Evolutionary conservation across 1,139 yeast genomes (phyloP), one percentile per base, ranked within the genome.

Genomic region (Groenewaldozyma auringiensis): DNA sequence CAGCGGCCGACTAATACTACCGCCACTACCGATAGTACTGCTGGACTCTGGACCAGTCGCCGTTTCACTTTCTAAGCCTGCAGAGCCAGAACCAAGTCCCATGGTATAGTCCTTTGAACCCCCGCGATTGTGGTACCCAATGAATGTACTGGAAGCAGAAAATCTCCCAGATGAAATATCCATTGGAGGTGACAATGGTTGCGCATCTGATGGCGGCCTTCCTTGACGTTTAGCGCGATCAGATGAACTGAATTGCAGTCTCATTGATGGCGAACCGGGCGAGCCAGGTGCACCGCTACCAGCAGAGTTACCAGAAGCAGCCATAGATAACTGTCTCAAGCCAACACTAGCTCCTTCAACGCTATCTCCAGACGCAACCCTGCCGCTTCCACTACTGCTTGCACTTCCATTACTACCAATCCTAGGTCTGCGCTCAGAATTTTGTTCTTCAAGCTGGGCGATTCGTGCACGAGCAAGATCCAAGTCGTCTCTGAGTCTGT

Each of bases 181-280:
- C 11, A 25, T 8, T 25, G 29, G 29, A 6, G 29, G 29, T 25
- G 29, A 25, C 11, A 6, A 6, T n/a, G n/a, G n/a, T n/a, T n/a
- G n/a, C 6, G 29, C 29, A 25, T 25, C 29, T 25, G 29, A 25
- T 8, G 29, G 29, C 9, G 6, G 11, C 11, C 29, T 25, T 8
- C 29, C 29, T 8, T 25, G 29, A 25, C 29, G 29, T 16, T 16
- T 32, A 13, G 18, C 18, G 18, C 36, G 36, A 16, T 35, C 38
- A 18, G 21, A 14, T 35, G 38, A 35, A 9, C 38, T 20, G 22
- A 35, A 35, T 35, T 35, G 4, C 38, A 35, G n/a, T 9, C n/a
- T 35, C 38, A 35, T 35, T 35, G 38, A 35, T 4, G 25, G 38
- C 25, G 38, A 35, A 4, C 20, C 20, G 9, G 38, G 38, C 25